phyloP scores from a whole-genome alignment of 2,329 filamentous ascomycete species.

The Raffaelea albimanens region DNA sequence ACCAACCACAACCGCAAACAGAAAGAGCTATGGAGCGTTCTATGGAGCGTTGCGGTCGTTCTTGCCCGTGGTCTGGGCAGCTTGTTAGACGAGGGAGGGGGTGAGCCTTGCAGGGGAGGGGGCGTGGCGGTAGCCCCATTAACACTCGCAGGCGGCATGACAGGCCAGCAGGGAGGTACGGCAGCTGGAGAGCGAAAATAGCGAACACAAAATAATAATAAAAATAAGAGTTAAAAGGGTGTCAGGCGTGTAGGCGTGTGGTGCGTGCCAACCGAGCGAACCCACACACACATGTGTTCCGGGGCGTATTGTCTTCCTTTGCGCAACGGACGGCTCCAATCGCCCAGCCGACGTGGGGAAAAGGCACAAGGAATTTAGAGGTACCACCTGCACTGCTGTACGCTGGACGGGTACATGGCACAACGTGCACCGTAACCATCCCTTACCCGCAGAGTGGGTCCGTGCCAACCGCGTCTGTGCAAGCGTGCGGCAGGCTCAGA shows the following conservation, averaged over 20 bases:
- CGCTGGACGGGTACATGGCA: conserved; percentile 1
- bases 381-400: conserved; percentile 1
- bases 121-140: too few relatives aligned
- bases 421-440: conserved; percentile 8
- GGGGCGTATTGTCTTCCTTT: background rate
- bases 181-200: background rate
- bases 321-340: conserved; percentile 1
- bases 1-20: too few relatives aligned
- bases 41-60: too few relatives aligned
- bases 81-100: too few relatives aligned
- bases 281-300: background rate
- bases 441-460: conserved; percentile 14
- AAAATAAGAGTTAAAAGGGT: background rate
- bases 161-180: background rate
- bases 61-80: too few relatives aligned
- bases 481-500: conserved; percentile 14
- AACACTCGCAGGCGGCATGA: too few relatives aligned
- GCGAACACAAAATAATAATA: background rate
- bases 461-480: conserved; percentile 16
- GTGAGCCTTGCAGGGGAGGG: too few relatives aligned
- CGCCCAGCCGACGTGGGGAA: conserved; percentile 9
- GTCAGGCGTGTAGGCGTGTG: too few relatives aligned
- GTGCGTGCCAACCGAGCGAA: background rate
- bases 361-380: too few relatives aligned
- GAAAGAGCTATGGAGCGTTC: too few relatives aligned